Evolutionary conservation across 176 grass and related monocot genomes (phyloP).

Genomic region (Elymus sibiricus): DNA sequence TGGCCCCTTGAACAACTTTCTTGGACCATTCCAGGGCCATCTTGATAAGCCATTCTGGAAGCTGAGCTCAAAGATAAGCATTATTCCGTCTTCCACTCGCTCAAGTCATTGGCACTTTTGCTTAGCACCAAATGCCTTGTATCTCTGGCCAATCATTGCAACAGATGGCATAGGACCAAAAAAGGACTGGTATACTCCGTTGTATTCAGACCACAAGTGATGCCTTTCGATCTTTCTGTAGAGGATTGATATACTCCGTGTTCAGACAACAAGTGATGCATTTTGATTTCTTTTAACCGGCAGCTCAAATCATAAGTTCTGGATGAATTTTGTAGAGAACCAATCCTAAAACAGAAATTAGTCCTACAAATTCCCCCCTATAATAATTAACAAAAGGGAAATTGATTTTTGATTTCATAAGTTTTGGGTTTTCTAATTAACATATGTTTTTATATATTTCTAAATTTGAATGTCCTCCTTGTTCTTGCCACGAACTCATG

Average conservation of each 20-base stretch:
- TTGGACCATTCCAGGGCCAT: background rate
- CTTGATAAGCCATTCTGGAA: background rate
- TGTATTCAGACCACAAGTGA: background rate
- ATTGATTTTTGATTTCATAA: background rate
- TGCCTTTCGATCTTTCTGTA: background rate
- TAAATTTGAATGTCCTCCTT: background rate
- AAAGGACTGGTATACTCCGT: background rate
- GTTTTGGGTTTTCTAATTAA: background rate
- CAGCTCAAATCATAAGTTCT: background rate
- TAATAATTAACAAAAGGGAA: background rate
- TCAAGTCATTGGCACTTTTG: background rate
- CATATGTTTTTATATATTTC: background rate
- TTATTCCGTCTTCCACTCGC: slow-evolving; percentile 13
- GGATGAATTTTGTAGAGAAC: background rate
- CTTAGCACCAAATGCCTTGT: background rate
- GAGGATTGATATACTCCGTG: no score
- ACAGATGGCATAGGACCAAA: background rate
- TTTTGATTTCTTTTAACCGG: no score
- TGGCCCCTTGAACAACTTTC: background rate
- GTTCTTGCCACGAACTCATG: background rate
- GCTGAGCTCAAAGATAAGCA: slow-evolving; percentile 18
- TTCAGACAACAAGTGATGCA: no score
- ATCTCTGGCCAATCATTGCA: background rate
- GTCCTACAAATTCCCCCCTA: background rate
- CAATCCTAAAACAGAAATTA: background rate